Evolutionary conservation across 2,329 filamentous ascomycete species (phyloP).

Genomic region (Hirsutella minnesotensis): DNA sequence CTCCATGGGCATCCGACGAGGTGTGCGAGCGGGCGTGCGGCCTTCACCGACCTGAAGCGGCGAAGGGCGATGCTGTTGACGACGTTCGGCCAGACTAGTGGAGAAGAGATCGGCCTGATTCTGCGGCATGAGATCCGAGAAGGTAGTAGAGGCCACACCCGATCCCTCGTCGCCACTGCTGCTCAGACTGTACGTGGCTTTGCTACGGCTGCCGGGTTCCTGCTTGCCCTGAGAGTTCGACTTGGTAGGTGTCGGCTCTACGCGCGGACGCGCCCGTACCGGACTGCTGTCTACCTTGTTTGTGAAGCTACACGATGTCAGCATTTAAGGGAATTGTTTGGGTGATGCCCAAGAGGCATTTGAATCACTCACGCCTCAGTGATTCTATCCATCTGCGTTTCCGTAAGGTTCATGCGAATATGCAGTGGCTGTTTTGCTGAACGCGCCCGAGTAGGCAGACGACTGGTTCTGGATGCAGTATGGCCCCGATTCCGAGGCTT

Average conservation of each 20-base stretch:
- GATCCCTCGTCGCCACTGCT: constrained; percentile 2
- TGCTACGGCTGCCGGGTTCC: not conserved
- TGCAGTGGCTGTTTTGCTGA: constrained; percentile 26
- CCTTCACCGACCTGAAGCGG: constrained; percentile 13
- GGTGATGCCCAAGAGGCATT: not conserved
- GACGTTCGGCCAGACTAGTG: constrained; percentile 17
- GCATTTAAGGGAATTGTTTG: not conserved
- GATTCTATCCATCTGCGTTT: constrained; percentile 35
- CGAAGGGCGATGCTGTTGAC: constrained; percentile 14
- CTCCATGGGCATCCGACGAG: constrained; percentile 9
- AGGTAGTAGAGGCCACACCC: constrained; percentile 11
- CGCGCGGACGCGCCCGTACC: constrained; percentile 8
- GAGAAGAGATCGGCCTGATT: constrained; percentile 7
- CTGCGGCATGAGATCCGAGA: constrained; percentile 20
- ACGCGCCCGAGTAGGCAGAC: constrained; percentile 21
- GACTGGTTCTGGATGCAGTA: constrained; percentile 7
- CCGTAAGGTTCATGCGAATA: constrained; percentile 35
- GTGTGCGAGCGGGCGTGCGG: constrained; percentile 2
- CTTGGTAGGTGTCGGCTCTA: constrained; percentile 8
- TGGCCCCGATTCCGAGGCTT: constrained; percentile 27
- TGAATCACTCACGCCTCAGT: constrained; percentile 27
- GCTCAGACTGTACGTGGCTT: constrained; percentile 1
- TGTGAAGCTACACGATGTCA: constrained; percentile 19
- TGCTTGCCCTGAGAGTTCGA: constrained; percentile 10
- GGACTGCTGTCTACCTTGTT: constrained; percentile 17